Evolutionary conservation across 2,329 filamentous ascomycete species (phyloP).

Genomic region (Orbilia javanica): DNA sequence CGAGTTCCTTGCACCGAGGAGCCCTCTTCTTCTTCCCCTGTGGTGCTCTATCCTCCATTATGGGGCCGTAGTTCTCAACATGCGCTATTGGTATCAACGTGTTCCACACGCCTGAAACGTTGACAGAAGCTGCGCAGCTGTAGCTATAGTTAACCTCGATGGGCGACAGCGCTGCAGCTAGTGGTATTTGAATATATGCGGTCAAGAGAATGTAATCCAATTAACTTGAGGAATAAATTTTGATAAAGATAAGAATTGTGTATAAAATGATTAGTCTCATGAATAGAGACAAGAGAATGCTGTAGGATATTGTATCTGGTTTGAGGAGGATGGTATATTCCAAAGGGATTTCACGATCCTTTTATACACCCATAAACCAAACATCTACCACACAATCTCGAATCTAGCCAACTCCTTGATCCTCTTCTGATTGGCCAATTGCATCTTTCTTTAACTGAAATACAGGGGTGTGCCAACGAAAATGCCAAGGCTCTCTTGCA

Average conservation of each 20-base stretch:
- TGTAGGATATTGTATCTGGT: not conserved
- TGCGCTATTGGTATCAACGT: too few species aligned
- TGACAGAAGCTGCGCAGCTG: too few species aligned
- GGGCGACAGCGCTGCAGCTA: too few species aligned
- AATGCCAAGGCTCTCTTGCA: not conserved
- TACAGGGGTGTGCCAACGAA: not conserved
- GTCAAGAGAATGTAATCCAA: too few species aligned
- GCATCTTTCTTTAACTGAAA: constrained; percentile 9
- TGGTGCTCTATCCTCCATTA: not conserved
- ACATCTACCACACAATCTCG: not conserved
- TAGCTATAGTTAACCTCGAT: too few species aligned
- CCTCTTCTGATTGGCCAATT: constrained; percentile 18
- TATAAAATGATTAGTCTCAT: too few species aligned
- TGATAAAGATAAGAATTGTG: too few species aligned
- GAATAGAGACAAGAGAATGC: not conserved
- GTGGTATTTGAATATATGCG: too few species aligned
- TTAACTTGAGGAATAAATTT: too few species aligned
- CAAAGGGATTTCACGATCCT: not conserved
- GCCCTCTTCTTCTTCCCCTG: constrained; percentile 11
- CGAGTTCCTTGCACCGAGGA: constrained; percentile 21
- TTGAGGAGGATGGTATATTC: not conserved
- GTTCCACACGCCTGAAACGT: too few species aligned
- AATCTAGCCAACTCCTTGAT: not conserved
- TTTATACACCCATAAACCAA: not conserved
- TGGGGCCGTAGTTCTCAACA: not conserved